These are phyloP conservation scores for Epichloe coenophiala DNA, from an alignment of 2,329 filamentous ascomycete species.

Conservation along the genomic window DNA sequence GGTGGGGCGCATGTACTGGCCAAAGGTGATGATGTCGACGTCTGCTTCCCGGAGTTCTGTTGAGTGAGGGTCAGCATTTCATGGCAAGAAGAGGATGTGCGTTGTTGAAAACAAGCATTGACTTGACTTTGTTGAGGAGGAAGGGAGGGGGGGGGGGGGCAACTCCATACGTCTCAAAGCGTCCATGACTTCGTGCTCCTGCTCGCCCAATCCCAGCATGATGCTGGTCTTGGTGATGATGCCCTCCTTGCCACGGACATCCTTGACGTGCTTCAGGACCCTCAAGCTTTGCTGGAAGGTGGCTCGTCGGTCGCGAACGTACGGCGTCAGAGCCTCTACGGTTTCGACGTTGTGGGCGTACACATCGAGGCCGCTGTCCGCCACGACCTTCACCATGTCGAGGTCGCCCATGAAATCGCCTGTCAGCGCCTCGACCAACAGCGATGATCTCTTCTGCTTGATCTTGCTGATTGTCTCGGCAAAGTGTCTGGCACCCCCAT, in stretches of 20 bases:
- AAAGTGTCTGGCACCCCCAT: conserved; percentile 81
- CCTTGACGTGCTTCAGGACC: conserved; percentile 73
- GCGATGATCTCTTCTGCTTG: conserved; percentile 65
- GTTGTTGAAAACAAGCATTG: not conserved
- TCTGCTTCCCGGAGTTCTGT: conserved; percentile 62
- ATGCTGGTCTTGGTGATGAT: conserved; percentile 98
- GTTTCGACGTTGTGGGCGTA: conserved; percentile 98
- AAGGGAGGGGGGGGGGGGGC: too few relatives aligned
- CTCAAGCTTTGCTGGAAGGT: conserved; percentile 75
- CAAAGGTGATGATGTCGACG: conserved; percentile 94
- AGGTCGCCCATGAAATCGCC: conserved; percentile 78
- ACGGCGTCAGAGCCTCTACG: conserved; percentile 76
- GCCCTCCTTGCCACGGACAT: conserved; percentile 47
- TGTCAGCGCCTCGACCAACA: conserved; percentile 73
- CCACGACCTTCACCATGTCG: conserved; percentile 77
- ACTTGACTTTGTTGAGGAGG: too few relatives aligned
- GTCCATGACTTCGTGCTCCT: conserved; percentile 70
- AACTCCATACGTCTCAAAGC: conserved; percentile 49
- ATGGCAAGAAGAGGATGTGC: too few relatives aligned
- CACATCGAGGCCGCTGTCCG: conserved; percentile 79
- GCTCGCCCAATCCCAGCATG: conserved; percentile 92
- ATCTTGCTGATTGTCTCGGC: conserved; percentile 90
- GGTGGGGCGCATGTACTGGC: conserved; percentile 99
- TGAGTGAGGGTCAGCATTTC: not conserved
- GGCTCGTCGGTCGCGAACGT: conserved; percentile 78